Percentiles rank a stretch among this genome's conserved stretches.
phyloP scores from a whole-genome alignment of 176 grass and related monocot species.

The Secale cereale region DNA sequence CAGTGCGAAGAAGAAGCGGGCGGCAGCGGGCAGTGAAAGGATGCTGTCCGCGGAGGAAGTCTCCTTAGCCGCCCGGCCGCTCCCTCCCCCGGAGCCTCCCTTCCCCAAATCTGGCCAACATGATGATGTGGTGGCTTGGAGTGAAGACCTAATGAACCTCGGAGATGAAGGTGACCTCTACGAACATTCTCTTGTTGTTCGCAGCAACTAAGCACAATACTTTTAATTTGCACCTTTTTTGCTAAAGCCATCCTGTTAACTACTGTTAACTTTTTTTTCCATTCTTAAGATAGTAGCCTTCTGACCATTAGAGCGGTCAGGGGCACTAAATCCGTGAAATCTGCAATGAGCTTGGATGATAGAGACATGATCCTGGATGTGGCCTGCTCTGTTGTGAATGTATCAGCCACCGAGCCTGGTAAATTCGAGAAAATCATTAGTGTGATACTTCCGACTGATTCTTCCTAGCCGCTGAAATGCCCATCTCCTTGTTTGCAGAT shows the following conservation, averaged over 20 bases:
- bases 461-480: background rate
- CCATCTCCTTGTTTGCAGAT: background rate
- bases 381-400: background rate
- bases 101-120: background rate
- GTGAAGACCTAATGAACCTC: too few species aligned
- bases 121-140: background rate
- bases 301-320: background rate
- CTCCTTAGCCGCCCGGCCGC: background rate
- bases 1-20: background rate
- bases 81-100: background rate
- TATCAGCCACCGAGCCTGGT: background rate
- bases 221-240: too few species aligned
- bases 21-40: background rate
- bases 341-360: background rate
- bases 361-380: background rate
- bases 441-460: background rate
- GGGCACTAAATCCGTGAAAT: background rate
- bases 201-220: background rate
- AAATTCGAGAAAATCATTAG: background rate
- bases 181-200: background rate
- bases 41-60: background rate
- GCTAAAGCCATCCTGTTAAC: too few species aligned
- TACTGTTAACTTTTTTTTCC: too few species aligned
- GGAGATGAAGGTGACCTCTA: background rate
- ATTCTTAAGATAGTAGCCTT: background rate